Evolutionary conservation across 352 stramenopile genomes (phyloP).

Genomic region (Globisporangium paddicum): DNA sequence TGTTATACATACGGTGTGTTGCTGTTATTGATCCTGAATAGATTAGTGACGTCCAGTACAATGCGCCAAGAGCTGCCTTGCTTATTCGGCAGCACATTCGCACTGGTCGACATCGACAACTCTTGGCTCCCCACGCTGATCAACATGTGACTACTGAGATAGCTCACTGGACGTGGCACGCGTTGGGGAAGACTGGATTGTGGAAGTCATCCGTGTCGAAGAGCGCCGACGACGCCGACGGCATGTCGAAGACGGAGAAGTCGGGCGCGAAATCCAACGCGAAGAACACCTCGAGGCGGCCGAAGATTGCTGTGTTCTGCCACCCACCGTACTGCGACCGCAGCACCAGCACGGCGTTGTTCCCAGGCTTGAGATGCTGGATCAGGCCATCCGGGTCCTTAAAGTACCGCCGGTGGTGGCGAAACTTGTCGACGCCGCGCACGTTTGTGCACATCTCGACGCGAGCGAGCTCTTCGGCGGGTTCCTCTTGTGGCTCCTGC

Average conservation of each 20-base stretch:
- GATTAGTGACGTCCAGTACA: too few relatives aligned
- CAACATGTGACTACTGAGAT: neutral
- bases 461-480: neutral
- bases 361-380: neutral
- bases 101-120: neutral
- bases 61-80: neutral
- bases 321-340: neutral
- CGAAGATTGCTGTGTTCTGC: neutral
- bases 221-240: neutral
- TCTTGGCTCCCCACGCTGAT: neutral
- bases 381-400: neutral
- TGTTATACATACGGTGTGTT: too few relatives aligned
- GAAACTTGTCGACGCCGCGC: neutral
- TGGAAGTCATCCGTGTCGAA: neutral
- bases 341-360: neutral
- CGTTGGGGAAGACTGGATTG: neutral
- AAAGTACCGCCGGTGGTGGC: neutral
- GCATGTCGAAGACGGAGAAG: neutral
- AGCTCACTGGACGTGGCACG: neutral
- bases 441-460: neutral
- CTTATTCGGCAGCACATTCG: neutral
- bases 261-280: neutral
- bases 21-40: too few relatives aligned
- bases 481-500: neutral
- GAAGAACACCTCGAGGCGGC: neutral